A percentile compares a stretch with the other conserved stretches of the same genome.
These are phyloP conservation scores for Ballota nigra DNA, from an alignment of 257 asterid species.

Conservation along the genomic window DNA sequence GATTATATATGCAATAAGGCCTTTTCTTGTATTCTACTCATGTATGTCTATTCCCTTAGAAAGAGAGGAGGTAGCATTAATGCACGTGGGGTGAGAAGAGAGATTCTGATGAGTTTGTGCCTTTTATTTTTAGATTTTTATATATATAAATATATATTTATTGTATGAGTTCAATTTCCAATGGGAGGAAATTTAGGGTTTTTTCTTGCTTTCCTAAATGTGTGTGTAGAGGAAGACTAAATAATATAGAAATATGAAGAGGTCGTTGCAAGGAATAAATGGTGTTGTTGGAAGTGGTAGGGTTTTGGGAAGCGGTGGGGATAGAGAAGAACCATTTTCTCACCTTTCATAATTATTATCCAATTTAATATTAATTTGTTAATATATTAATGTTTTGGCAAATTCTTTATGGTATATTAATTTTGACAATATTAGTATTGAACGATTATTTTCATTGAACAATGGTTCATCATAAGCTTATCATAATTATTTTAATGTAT, in stretches of 20 bases:
- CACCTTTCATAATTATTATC: neutral
- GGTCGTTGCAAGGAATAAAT: constrained; percentile 57
- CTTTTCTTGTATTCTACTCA: neutral
- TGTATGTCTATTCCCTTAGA: constrained; percentile 27
- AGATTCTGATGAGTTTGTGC: constrained; percentile 50
- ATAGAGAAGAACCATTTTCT: constrained; percentile 18
- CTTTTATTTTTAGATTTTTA: constrained; percentile 16
- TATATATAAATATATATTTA: neutral
- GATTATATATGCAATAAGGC: neutral
- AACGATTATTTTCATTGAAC: too few relatives aligned
- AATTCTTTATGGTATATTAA: too few relatives aligned
- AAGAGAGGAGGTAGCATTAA: constrained; percentile 27
- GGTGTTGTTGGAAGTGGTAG: constrained; percentile 27
- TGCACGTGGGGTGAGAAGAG: constrained; percentile 38
- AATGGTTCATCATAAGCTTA: too few relatives aligned
- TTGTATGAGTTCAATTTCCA: constrained; percentile 26
- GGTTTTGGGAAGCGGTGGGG: constrained; percentile 49
- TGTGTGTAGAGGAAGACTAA: neutral
- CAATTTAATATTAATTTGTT: neutral
- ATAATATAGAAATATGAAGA: constrained; percentile 41
- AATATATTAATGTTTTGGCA: too few relatives aligned
- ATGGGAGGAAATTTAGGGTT: constrained; percentile 12
- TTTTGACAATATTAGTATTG: too few relatives aligned
- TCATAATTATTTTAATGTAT: too few relatives aligned
- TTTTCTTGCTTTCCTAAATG: constrained; percentile 20